phyloP scores from a whole-genome alignment of 2,329 filamentous ascomycete genomes.

The Ophiocordyceps camponoti-floridani region DNA sequence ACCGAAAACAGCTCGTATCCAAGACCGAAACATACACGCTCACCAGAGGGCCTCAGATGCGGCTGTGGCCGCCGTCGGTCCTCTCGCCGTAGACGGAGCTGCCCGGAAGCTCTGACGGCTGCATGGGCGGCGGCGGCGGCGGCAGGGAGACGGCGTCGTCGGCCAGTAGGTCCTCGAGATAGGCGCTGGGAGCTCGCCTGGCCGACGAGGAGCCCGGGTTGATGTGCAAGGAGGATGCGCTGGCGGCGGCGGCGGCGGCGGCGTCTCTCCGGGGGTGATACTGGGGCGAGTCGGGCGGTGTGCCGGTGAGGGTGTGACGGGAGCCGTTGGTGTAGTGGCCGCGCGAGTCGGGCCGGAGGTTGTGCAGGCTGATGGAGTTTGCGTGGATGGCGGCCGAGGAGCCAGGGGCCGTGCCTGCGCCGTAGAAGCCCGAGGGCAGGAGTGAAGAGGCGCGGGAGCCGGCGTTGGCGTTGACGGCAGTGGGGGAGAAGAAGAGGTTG shows the following conservation, averaged over 20 bases:
- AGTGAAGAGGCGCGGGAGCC: slow-evolving; percentile 59
- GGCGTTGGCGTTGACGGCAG: slow-evolving; percentile 46
- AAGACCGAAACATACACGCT: too few relatives aligned
- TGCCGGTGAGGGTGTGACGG: slow-evolving; percentile 26
- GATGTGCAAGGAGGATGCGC: slow-evolving; percentile 49
- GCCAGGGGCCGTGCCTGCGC: slow-evolving; percentile 39
- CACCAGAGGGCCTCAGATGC: too few relatives aligned
- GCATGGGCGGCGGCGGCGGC: slow-evolving; percentile 17
- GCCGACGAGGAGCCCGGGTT: slow-evolving; percentile 32
- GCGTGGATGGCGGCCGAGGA: slow-evolving; percentile 13
- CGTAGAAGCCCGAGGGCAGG: slow-evolving; percentile 82
- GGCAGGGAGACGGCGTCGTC: slow-evolving; percentile 42
- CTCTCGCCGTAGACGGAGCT: neutral
- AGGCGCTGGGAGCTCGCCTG: slow-evolving; percentile 68
- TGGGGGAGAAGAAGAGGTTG: slow-evolving; percentile 89
- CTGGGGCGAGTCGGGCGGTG: slow-evolving; percentile 48
- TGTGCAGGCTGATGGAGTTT: slow-evolving; percentile 40
- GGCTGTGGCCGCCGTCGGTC: too few relatives aligned
- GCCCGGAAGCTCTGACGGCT: slow-evolving; percentile 4
- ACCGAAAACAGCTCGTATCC: too few relatives aligned
- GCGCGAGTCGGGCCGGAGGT: slow-evolving; percentile 39
- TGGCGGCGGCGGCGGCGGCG: slow-evolving; percentile 22
- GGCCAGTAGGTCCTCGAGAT: slow-evolving; percentile 77
- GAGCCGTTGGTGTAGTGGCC: slow-evolving; percentile 24
- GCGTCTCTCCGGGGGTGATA: slow-evolving; percentile 29